A percentile compares a stretch with the other conserved stretches of the same genome.
Evolutionary conservation across 73 alveolate genomes (phyloP).

Genomic region (Paramecium biaurelia): DNA sequence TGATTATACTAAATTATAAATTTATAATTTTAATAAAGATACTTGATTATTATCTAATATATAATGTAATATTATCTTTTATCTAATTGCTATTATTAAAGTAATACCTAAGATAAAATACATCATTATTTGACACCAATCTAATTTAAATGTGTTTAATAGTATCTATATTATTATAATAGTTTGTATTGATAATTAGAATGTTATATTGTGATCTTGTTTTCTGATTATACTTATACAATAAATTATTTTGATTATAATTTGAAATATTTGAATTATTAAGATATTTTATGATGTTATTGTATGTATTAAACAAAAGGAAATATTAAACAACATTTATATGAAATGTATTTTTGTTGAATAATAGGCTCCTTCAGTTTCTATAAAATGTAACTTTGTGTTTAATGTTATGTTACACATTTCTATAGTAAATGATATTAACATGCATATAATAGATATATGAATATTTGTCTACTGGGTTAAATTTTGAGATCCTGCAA

Average conservation of each 20-base stretch:
- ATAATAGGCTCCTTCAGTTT: background rate
- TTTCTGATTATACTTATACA: background rate
- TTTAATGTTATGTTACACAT: background rate
- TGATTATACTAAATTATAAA: background rate
- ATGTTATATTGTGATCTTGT: background rate
- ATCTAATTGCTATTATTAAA: background rate
- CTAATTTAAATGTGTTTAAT: background rate
- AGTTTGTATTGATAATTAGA: background rate
- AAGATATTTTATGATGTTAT: background rate
- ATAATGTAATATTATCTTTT: background rate
- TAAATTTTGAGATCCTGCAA: background rate
- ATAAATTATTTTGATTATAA: background rate
- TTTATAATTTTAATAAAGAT: background rate
- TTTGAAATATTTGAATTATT: background rate
- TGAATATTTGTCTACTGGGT: background rate
- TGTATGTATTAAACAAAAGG: background rate
- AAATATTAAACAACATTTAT: background rate
- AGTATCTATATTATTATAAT: background rate
- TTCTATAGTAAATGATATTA: background rate
- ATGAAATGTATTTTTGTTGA: background rate
- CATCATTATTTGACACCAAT: background rate
- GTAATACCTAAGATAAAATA: background rate
- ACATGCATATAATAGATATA: background rate
- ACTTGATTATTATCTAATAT: background rate
- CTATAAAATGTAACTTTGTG: background rate